phyloP scores from a whole-genome alignment of 2,329 filamentous ascomycete genomes.

The Stagonosporopsis vannaccii region DNA sequence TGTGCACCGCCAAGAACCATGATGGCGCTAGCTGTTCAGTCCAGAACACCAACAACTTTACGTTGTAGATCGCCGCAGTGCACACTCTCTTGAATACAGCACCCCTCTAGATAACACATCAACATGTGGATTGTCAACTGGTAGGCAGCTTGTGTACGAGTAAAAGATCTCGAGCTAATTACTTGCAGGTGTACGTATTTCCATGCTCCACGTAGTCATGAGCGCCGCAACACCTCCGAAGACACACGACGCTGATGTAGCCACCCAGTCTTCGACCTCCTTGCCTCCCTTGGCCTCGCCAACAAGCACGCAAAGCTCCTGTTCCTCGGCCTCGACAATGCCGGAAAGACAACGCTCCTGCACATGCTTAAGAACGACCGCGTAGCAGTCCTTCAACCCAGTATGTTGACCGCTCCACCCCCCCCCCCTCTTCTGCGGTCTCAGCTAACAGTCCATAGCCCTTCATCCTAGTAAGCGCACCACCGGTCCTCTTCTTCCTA shows the following conservation, averaged over 20 bases:
- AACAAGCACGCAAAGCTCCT: slow-evolving; percentile 79
- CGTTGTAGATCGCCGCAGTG: slow-evolving; percentile 15
- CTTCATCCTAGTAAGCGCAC: slow-evolving; percentile 79
- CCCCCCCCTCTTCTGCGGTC: not conserved
- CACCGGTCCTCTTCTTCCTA: not conserved
- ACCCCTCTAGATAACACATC: slow-evolving; percentile 8
- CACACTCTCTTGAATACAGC: slow-evolving; percentile 7
- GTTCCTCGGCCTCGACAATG: slow-evolving; percentile 90
- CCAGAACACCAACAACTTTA: slow-evolving; percentile 18
- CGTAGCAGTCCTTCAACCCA: slow-evolving; percentile 80
- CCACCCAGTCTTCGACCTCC: slow-evolving; percentile 78
- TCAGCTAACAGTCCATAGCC: slow-evolving; percentile 46
- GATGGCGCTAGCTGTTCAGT: slow-evolving; percentile 9
- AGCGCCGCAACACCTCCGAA: slow-evolving; percentile 4
- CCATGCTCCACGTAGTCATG: slow-evolving; percentile 18
- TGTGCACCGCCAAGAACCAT: slow-evolving; percentile 10
- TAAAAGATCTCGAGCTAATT: not conserved
- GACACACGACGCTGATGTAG: slow-evolving; percentile 25
- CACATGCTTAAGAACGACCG: slow-evolving; percentile 92
- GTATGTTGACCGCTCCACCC: slow-evolving; percentile 26
- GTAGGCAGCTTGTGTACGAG: slow-evolving; percentile 52
- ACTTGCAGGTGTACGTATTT: slow-evolving; percentile 26
- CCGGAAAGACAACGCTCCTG: slow-evolving; percentile 87
- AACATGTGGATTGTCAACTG: slow-evolving; percentile 91
- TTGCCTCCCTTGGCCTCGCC: slow-evolving; percentile 81